These are phyloP conservation scores for Pyrenochaeta sp. DNA, from an alignment of 2,329 filamentous ascomycete genomes.

Conservation along the genomic window DNA sequence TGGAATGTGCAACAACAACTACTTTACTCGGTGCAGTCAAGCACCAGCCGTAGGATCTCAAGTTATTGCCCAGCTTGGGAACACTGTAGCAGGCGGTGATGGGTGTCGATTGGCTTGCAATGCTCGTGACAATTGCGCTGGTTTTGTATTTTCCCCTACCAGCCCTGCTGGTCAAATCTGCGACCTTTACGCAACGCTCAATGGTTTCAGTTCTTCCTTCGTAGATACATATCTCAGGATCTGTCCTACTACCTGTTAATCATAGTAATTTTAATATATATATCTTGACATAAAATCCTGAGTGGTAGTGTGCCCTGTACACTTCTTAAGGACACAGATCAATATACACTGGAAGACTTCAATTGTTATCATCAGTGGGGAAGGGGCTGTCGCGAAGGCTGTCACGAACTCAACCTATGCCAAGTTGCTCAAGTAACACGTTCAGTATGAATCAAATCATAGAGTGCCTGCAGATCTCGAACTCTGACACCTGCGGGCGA, in stretches of 20 bases:
- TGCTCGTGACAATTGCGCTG: neutral
- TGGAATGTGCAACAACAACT: constrained; percentile 4
- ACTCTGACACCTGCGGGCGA: too few species aligned
- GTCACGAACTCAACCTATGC: too few species aligned
- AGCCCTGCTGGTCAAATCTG: neutral
- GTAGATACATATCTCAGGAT: neutral
- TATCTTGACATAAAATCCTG: too few species aligned
- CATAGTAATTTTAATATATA: too few species aligned
- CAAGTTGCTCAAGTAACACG: too few species aligned
- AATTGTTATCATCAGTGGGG: too few species aligned
- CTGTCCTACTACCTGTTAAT: neutral
- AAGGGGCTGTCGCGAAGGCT: too few species aligned
- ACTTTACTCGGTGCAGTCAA: constrained; percentile 3
- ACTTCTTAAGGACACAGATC: too few species aligned
- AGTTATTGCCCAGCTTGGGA: neutral
- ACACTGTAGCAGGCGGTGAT: neutral
- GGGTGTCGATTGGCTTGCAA: neutral
- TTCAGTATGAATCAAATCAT: too few species aligned
- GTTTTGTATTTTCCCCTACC: neutral
- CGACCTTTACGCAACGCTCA: neutral
- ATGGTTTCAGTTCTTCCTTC: neutral
- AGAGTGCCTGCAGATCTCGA: too few species aligned
- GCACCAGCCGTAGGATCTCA: neutral
- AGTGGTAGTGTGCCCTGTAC: too few species aligned
- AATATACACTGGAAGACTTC: too few species aligned